phyloP scores from a whole-genome alignment of 257 asterid species.

The Avicennia marina region DNA sequence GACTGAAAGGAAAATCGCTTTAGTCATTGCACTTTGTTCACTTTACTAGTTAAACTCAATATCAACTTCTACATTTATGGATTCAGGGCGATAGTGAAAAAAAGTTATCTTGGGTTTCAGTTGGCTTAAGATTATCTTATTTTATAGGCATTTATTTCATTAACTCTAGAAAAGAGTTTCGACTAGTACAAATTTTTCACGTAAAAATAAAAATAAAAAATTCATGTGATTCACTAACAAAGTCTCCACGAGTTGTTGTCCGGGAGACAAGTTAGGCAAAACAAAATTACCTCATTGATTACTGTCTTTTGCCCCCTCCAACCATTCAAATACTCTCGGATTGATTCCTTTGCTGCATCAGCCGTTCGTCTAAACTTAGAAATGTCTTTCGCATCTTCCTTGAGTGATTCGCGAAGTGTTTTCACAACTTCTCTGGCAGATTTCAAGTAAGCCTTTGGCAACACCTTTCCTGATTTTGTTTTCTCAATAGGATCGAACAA shows the following conservation, averaged over 20 bases:
- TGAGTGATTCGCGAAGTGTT: slow-evolving; percentile 71
- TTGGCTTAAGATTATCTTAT: too few species aligned
- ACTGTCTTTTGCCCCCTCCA: slow-evolving; percentile 80
- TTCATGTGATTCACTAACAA: not conserved
- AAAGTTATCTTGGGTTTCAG: too few species aligned
- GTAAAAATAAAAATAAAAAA: not conserved
- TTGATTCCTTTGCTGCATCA: slow-evolving; percentile 89
- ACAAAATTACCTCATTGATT: slow-evolving; percentile 55
- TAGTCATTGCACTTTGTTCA: too few species aligned
- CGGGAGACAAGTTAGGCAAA: slow-evolving; percentile 2
- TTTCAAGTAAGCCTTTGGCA: slow-evolving; percentile 85
- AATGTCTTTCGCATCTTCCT: slow-evolving; percentile 61
- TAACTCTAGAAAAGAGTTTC: too few species aligned
- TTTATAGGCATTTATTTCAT: too few species aligned
- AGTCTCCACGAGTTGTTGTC: too few species aligned
- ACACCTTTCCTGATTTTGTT: slow-evolving; percentile 72
- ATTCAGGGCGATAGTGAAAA: too few species aligned
- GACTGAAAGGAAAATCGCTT: too few species aligned
- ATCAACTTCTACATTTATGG: too few species aligned
- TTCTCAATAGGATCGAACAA: slow-evolving; percentile 83
- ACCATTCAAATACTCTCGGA: slow-evolving; percentile 57
- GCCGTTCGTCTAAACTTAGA: slow-evolving; percentile 87
- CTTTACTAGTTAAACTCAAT: too few species aligned
- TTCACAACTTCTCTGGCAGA: slow-evolving; percentile 86
- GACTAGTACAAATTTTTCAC: too few species aligned